Evolutionary conservation across 2,329 filamentous ascomycete genomes (phyloP), one percentile per base, ranked within the genome.

Genomic region (Ilyonectria robusta): DNA sequence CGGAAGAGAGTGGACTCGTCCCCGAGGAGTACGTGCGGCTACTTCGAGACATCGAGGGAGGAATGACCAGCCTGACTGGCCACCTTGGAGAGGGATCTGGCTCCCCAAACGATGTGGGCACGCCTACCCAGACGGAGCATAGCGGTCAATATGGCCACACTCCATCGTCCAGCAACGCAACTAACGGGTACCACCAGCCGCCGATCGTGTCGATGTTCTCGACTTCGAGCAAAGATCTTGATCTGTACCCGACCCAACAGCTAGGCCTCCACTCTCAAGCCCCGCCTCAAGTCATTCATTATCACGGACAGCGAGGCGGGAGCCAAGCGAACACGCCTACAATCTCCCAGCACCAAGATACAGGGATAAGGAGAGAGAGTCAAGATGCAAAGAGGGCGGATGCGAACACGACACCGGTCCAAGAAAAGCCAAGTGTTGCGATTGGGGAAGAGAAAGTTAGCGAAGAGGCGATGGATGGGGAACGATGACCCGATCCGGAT

Each of bases 11-110:
- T 76, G 96, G 96, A 1, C 86, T 99, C 40, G 96, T 99, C 2
- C 96, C 96, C 0, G 96, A 99, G 81, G 95, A 97, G 80, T 99
- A 98, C 78, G 96, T 99, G 47, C 91, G 96, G 17, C 85, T 99
- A 51, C 86, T 99, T 67, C 91, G 94, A 54, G 94, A 98, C 76
- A 98, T 98, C 62, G 94, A 98, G 79, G 95, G 95, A 21, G 95
- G 94, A 37, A 90, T 95, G 84, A 92, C 88, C 68, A 93, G 92
- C 76, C 80, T 94, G 68, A 90, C 88, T 29, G 91, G 89, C 29
- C 87, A 91, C 60, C 76, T 88, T 10, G 84, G 80, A 23, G 89
- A 89, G 55, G 85, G 82, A 48, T 83, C 82, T 69, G 84, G 81
- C 66, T 82, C 82, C 61, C 88, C 86, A 60, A 87, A 87, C 71